A percentile compares a stretch with the other conserved stretches of the same genome.
Evolutionary conservation across 768 basidiomycete genomes (phyloP).

Genomic region (Tricholoma sp.): DNA sequence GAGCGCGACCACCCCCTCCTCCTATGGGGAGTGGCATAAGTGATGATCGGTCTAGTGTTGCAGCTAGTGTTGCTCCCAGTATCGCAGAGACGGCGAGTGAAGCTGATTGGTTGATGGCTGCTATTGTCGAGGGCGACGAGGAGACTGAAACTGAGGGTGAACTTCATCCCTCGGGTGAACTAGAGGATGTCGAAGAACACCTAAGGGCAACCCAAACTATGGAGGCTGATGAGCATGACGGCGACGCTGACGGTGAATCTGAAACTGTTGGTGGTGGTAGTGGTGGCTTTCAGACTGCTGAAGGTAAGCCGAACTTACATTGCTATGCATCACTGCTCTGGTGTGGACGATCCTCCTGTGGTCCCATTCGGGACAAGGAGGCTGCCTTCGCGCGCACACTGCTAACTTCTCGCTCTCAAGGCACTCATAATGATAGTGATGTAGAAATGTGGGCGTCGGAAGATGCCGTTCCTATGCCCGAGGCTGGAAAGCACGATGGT

Average conservation of each 20-base stretch:
- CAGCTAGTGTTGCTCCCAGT: constrained; percentile 58
- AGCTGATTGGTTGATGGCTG: constrained; percentile 87
- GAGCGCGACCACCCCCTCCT: constrained; percentile 56
- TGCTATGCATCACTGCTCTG: constrained; percentile 26
- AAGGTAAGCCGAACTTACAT: constrained; percentile 49
- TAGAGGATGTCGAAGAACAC: constrained; percentile 38
- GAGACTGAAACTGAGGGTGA: constrained; percentile 43
- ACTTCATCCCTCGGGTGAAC: constrained; percentile 31
- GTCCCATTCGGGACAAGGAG: constrained; percentile 29
- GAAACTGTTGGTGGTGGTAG: constrained; percentile 16
- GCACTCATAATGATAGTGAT: constrained; percentile 35
- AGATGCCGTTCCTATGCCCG: constrained; percentile 19
- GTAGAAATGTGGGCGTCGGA: constrained; percentile 33
- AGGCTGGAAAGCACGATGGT: constrained; percentile 15
- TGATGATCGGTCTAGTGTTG: constrained; percentile 54
- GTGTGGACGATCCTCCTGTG: constrained; percentile 43
- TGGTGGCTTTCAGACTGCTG: constrained; percentile 28
- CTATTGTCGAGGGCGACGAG: constrained; percentile 69
- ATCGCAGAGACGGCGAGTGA: constrained; percentile 73
- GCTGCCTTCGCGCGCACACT: constrained; percentile 47
- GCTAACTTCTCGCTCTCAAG: constrained; percentile 57
- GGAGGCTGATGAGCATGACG: constrained; percentile 30
- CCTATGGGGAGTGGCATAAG: constrained; percentile 43
- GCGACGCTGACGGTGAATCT: constrained; percentile 15
- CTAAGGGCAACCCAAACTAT: constrained; percentile 38